Evolutionary conservation across 2,329 filamentous ascomycete genomes (phyloP).

Genomic region (Colletotrichum tofieldiae): DNA sequence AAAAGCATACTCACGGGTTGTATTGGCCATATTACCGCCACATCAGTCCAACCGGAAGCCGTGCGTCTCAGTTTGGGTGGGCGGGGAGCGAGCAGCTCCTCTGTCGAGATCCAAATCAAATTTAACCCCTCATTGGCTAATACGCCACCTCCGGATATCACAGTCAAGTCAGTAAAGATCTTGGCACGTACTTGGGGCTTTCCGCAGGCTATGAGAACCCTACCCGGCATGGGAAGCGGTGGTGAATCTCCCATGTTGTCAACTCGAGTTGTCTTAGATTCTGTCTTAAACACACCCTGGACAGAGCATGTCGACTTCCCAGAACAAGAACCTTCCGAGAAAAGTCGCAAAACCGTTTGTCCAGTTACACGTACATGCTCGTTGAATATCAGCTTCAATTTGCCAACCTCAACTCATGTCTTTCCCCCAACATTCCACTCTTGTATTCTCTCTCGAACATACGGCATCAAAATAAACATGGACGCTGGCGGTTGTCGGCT

Average conservation of each 20-base stretch:
- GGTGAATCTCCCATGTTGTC: slow-evolving; percentile 49
- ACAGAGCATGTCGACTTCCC: slow-evolving; percentile 52
- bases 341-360: slow-evolving; percentile 6
- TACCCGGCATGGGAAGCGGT: slow-evolving; percentile 67
- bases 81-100: slow-evolving; percentile 57
- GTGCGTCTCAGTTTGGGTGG: slow-evolving; percentile 66
- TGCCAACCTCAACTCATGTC: slow-evolving; percentile 63
- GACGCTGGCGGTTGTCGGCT: slow-evolving; percentile 59
- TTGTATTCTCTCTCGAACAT: slow-evolving; percentile 69
- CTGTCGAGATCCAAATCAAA: slow-evolving; percentile 60
- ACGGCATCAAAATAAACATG: slow-evolving; percentile 64
- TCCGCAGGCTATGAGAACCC: slow-evolving; percentile 57
- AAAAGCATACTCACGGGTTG: slow-evolving; percentile 67
- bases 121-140: slow-evolving; percentile 63
- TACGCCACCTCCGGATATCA: slow-evolving; percentile 63
- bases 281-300: slow-evolving; percentile 55
- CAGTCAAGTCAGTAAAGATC: slow-evolving; percentile 65
- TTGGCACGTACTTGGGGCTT: slow-evolving; percentile 68
- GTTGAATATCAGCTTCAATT: slow-evolving; percentile 62
- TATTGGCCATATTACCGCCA: slow-evolving; percentile 64
- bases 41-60: slow-evolving; percentile 62
- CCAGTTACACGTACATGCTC: slow-evolving; percentile 57
- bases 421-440: slow-evolving; percentile 73
- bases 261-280: slow-evolving; percentile 67
- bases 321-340: slow-evolving; percentile 44